Evolutionary conservation across 768 basidiomycete genomes (phyloP), one percentile per base, ranked within the genome.

Genomic region (Naematelia encephala): DNA sequence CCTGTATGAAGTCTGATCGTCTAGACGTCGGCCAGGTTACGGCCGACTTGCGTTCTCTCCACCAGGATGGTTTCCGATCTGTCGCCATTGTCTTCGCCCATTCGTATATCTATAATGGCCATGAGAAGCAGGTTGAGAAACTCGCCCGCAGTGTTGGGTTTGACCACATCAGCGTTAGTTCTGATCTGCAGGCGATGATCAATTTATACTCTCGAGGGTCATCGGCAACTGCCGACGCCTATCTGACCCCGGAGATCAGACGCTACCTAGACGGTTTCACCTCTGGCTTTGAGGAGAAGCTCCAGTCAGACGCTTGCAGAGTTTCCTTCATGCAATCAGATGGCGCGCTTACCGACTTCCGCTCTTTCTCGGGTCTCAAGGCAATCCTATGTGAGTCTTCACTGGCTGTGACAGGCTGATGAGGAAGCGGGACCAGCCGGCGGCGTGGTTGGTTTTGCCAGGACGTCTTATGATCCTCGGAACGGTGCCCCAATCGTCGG

Each of bases 271-370:
- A 91, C 61, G 91, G 91, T 0, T 97, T 97, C 80, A 94, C 92
- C 77, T 77, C 80, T 34, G 91, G 91, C 0, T 96, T 97, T 67
- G 90, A 93, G 61, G 85, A 86, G 2, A 77, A 75, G 13, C 56
- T 84, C 57, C 78, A 85, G 48, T 39, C 34, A 62, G 25, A 51
- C 57, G 45, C 59, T 62, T 56, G 5, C 34, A 79, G 89, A 1
- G 91, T 96, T 28, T 91, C 93, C 72, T 96, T 96, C 72, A 97
- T 96, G 93, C 88, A 87, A 34, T 89, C 87, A 57, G 93, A 97
- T 69, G 93, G 69, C 11, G 69, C 67, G 16, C 45, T 74, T 16
- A 39, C 34, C 34, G 34, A 39, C 90, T 71, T 14, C 78, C 77
- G 83, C 57, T 88, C 89, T 68, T 96, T 97, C 74, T 89, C 90